A percentile compares a stretch with the other conserved stretches of the same genome.
Evolutionary conservation across 345 rosid genomes (phyloP).

Genomic region (Salix exigua): DNA sequence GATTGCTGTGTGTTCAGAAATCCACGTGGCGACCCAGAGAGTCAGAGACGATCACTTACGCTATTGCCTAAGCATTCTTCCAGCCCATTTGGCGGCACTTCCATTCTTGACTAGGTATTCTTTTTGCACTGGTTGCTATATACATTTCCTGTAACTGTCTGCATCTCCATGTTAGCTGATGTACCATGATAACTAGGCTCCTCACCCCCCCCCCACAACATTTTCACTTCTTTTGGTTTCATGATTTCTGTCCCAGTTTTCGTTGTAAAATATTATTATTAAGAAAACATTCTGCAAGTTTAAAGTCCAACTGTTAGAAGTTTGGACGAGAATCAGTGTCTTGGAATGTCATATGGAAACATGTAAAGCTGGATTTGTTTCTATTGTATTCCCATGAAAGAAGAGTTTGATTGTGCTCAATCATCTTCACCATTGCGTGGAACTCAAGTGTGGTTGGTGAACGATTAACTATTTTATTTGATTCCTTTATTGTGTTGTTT

Average conservation of each 20-base stretch:
- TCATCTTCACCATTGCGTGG: neutral
- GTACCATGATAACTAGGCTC: conserved; percentile 15
- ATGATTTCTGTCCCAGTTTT: neutral
- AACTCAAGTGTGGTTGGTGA: neutral
- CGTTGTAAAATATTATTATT: neutral
- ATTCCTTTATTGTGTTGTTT: no score
- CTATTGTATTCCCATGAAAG: neutral
- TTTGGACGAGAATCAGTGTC: neutral
- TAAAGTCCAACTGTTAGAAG: neutral
- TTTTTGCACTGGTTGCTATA: conserved; percentile 22
- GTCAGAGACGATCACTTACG: conserved; percentile 52
- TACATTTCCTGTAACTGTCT: conserved; percentile 8
- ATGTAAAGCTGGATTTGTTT: neutral
- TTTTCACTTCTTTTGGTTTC: neutral
- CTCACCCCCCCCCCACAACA: no score
- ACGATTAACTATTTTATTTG: neutral
- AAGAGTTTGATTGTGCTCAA: neutral
- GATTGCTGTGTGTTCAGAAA: conserved; percentile 78
- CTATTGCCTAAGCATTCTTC: conserved; percentile 40
- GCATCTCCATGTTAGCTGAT: conserved; percentile 12
- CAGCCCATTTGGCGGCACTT: neutral
- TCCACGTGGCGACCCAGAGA: conserved; percentile 80
- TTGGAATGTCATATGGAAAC: neutral
- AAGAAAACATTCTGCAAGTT: neutral
- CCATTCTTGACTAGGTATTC: conserved; percentile 23